These are phyloP conservation scores for Fusarium illudens DNA, from an alignment of 2,329 filamentous ascomycete species.

Conservation along the genomic window DNA sequence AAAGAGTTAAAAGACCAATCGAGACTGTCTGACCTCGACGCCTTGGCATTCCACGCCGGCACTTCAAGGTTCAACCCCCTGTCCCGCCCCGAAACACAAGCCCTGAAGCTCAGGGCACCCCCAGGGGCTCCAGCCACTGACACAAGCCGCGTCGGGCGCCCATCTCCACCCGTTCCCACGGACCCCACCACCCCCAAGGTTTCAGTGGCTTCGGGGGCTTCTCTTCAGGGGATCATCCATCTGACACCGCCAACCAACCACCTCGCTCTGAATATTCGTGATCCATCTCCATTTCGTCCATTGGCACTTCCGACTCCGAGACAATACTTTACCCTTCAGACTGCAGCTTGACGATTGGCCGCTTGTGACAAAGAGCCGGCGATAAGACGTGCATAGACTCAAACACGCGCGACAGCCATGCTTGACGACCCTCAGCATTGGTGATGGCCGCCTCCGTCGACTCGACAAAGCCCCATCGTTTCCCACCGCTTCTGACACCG, in stretches of 20 bases:
- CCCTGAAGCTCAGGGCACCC: constrained; percentile 2
- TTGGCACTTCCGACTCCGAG: background rate
- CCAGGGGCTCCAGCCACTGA: constrained; percentile 27
- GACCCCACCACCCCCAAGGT: constrained; percentile 27
- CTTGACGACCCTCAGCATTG: constrained; percentile 33
- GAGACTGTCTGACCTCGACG: too few species aligned
- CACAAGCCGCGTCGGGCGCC: background rate
- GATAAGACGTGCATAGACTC: background rate
- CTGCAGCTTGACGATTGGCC: constrained; percentile 3
- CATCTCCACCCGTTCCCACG: background rate
- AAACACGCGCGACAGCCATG: constrained; percentile 14
- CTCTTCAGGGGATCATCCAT: constrained; percentile 31
- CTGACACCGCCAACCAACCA: constrained; percentile 24
- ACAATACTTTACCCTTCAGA: background rate
- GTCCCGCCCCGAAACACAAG: constrained; percentile 3
- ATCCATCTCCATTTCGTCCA: constrained; percentile 1
- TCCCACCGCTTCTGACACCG: constrained; percentile 32
- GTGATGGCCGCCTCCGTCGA: constrained; percentile 41
- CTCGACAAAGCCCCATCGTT: constrained; percentile 29
- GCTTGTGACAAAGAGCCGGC: background rate
- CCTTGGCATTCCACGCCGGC: background rate
- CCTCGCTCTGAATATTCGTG: constrained; percentile 1
- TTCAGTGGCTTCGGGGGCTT: constrained; percentile 22
- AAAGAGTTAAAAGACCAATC: background rate
- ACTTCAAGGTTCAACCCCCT: constrained; percentile 14